Conservation (phyloP, 2,329 filamentous ascomycete genomes). For the Trichoderma koningii region DNA sequence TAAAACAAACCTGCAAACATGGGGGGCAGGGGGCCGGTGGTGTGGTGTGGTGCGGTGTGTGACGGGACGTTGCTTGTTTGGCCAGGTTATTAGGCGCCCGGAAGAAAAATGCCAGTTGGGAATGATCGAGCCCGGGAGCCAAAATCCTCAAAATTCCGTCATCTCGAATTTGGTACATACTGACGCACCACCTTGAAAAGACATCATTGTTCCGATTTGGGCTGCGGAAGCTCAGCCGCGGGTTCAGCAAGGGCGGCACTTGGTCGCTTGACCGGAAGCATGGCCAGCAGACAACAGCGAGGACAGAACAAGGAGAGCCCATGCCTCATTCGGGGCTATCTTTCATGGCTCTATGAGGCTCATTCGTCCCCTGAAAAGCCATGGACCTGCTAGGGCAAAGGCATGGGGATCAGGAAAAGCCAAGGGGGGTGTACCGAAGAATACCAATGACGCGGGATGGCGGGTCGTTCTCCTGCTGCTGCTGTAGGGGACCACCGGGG, state of each 20-base stretch:
- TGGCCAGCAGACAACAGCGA: background rate
- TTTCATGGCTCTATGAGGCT: slow-evolving; percentile 19
- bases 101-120: background rate
- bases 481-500: background rate
- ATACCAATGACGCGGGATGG: slow-evolving; percentile 20
- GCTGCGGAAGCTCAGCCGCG: slow-evolving; percentile 13
- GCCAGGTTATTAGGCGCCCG: slow-evolving; percentile 24
- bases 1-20: background rate
- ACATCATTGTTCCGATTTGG: slow-evolving; percentile 10
- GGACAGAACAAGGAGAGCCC: background rate
- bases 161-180: background rate
- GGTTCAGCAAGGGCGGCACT: slow-evolving; percentile 10
- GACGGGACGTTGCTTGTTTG: background rate
- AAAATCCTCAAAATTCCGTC: background rate
- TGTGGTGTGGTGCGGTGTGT: background rate
- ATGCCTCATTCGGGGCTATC: slow-evolving; percentile 14
- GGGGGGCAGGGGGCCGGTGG: background rate
- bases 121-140: slow-evolving; percentile 7
- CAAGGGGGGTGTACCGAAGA: slow-evolving; percentile 22
- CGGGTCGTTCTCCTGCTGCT: slow-evolving; percentile 11
- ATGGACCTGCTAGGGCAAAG: slow-evolving; percentile 17
- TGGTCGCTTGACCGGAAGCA: slow-evolving; percentile 7
- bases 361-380: slow-evolving; percentile 19
- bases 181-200: background rate
- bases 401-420: slow-evolving; percentile 19